A percentile compares a stretch with the other conserved stretches of the same genome.
Evolutionary conservation across 495 filamentous ascomycete species (phyloP).

Genomic region (Physcia stellaris): DNA sequence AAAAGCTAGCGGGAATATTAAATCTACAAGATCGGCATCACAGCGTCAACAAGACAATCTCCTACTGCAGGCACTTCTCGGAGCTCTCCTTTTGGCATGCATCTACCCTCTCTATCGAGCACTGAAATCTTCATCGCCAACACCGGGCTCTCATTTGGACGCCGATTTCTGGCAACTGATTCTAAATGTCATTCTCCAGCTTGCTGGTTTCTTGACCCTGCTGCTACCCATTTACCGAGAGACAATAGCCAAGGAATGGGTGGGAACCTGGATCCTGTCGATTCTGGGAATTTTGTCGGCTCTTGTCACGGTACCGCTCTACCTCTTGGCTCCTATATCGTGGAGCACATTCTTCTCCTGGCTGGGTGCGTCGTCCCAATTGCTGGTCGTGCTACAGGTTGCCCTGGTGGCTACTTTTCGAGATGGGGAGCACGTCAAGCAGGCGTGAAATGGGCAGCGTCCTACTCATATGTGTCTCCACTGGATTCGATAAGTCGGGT

Average conservation of each 20-base stretch:
- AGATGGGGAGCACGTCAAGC: not conserved
- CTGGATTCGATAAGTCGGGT: too few species aligned
- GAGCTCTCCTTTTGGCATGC: too few species aligned
- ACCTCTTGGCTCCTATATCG: not conserved
- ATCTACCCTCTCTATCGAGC: too few species aligned
- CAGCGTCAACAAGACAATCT: too few species aligned
- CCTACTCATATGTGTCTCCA: too few species aligned
- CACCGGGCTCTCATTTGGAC: too few species aligned
- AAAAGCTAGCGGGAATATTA: too few species aligned
- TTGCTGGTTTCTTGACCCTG: not conserved
- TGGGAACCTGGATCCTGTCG: not conserved
- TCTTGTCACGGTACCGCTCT: not conserved
- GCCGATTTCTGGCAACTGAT: too few species aligned
- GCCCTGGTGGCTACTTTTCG: conserved; percentile 1
- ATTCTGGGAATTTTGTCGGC: not conserved
- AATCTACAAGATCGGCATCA: too few species aligned
- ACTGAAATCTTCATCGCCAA: too few species aligned
- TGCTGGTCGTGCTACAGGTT: conserved; percentile 1
- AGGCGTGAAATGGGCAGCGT: too few species aligned
- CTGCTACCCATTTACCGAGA: not conserved
- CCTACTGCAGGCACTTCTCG: too few species aligned
- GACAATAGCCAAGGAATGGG: not conserved
- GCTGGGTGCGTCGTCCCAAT: not conserved
- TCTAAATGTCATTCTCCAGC: not conserved
- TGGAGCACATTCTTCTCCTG: not conserved